Evolutionary conservation across 78 protist genomes (phyloP), one percentile per base, ranked within the genome.

Genomic region (Goniomonas avonlea): DNA sequence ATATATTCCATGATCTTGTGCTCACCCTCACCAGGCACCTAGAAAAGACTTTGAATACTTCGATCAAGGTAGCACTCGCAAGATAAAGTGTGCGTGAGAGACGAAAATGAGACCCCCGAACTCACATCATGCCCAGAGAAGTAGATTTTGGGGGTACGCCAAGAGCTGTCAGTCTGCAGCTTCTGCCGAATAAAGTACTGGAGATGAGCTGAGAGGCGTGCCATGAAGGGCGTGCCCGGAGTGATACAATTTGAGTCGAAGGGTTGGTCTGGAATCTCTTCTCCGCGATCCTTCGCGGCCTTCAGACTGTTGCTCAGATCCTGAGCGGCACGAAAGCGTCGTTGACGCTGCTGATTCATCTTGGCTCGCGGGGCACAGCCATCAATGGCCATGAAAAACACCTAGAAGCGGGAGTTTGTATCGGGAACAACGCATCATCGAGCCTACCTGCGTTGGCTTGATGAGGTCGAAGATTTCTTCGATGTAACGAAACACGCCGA

Each of bases 231-330:
- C 0, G 96, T 92, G 27, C 99, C 99, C 1, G 99, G 99, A 2
- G 99, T 93, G 83, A 96, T 94, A 79, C 88, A 82, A 87, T 93
- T 94, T 29, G 88, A 66, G 73, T 96, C 99, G 68, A 96, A 96
- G n/a, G 82, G 86, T 31, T 43, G 61, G 21, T 9, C 43, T 11
- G 77, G 77, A 11, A 70, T 25, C 40, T 70, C 38, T 25, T 55
- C 60, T 9, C 60, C n/a, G 32, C 60, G 60, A 17, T 5, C 60
- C 60, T 55, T 55, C 32, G 60, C 60, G 7, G n/a, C 60, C 60
- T 55, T 17, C 53, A 15, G 25, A 15, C 53, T 45, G 53, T 45
- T 9, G 53, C 53, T 45, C 55, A 13, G 13, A 25, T 74, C 89
- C 5, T 25, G 80, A 7, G 83, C 92, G 5, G 78, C 38, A 15